Evolutionary conservation across 2,329 filamentous ascomycete genomes (phyloP), one percentile per base, ranked within the genome.

Genomic region (Emmonsiellopsis sp.): DNA sequence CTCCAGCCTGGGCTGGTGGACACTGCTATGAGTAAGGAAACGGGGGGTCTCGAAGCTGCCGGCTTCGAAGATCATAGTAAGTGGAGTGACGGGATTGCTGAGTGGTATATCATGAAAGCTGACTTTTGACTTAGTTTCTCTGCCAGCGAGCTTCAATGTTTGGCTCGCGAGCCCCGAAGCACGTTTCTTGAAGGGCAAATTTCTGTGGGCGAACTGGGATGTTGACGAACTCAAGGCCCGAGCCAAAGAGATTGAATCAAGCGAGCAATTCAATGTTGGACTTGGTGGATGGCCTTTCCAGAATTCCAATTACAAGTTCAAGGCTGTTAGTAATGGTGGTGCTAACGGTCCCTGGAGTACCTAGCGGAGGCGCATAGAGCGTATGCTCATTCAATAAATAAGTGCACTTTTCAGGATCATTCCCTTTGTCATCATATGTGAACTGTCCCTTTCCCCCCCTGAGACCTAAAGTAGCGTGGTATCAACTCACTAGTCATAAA

Each of bases 101-200:
- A 42, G 33, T 44, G 9, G 6, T 42, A 34, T 55, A 27, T 47
- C 6, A 52, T 9, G 44, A 56, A 58, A 53, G 47, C 56, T 61
- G 47, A 63, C 21, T 51, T 54, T 47, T 13, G 36, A 54, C 31
- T 51, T 51, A 63, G 62, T 61, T 8, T 52, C 60, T 21, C 57
- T 67, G 3, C 60, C 63, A 0, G 64, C 59, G 1, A 53, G 62
- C 10, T 68, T 67, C 42, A 56, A 49, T 9, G 62, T 74, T 2
- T 75, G 71, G 72, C 57, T 71, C 3, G 63, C 68, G 1, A 66
- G 63, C 13, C 55, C 64, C 2, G 69, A 75, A 57, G 69, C 68
- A 1, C 58, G 61, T 0, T 74, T 73, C 49, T 55, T 75, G 33
- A 66, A 68, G 56, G 70, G 70, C 1, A 60, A 67, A 10, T 67